Percentiles rank a stretch among this genome's conserved stretches.
Evolutionary conservation across 345 rosid species (phyloP).

Genomic region (Pugionium cornutum): DNA sequence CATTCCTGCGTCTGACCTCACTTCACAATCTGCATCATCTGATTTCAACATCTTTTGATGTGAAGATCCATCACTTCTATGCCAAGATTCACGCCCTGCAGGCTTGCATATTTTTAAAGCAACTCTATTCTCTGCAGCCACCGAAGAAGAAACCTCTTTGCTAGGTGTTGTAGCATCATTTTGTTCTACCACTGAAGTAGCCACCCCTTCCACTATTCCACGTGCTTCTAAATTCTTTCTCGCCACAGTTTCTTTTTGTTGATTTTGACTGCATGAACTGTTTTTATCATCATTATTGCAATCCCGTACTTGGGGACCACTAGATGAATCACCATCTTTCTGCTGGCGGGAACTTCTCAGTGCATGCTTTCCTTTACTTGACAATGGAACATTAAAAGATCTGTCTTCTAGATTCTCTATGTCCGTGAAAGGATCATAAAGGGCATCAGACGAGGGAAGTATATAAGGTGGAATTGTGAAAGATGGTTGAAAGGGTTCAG

Average conservation of each 20-base stretch:
- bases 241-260: constrained; percentile 41
- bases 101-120: constrained; percentile 41
- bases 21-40: constrained; percentile 49
- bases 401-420: constrained; percentile 45
- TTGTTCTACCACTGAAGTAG: constrained; percentile 50
- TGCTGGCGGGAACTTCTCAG: constrained; percentile 41
- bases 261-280: constrained; percentile 47
- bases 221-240: constrained; percentile 39
- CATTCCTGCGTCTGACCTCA: constrained; percentile 48
- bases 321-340: constrained; percentile 40
- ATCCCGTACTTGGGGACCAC: constrained; percentile 34
- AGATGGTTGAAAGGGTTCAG: constrained; percentile 79
- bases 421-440: constrained; percentile 67
- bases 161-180: constrained; percentile 42
- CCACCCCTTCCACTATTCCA: constrained; percentile 48
- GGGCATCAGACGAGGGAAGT: constrained; percentile 54
- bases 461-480: constrained; percentile 50
- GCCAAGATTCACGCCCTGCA: constrained; percentile 43
- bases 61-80: constrained; percentile 47
- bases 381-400: constrained; percentile 41
- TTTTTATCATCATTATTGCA: constrained; percentile 49
- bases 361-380: constrained; percentile 43
- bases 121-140: constrained; percentile 41
- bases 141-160: constrained; percentile 53
- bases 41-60: constrained; percentile 42